A percentile compares a stretch with the other conserved stretches of the same genome.
Conservation (phyloP, 441 rosid genomes). For the Capsella rubella region DNA sequence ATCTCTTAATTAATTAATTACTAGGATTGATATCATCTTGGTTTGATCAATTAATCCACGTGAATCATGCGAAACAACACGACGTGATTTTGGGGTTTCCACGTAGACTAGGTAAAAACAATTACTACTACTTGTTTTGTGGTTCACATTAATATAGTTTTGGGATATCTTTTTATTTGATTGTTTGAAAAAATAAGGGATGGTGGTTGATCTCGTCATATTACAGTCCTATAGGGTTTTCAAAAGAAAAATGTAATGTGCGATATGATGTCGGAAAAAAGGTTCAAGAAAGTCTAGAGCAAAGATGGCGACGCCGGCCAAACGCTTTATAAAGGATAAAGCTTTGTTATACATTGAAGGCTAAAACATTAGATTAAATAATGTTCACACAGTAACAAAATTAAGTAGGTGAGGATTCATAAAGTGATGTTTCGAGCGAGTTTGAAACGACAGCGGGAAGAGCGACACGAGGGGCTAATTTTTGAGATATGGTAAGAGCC, state of each 20-base stretch:
- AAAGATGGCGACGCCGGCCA: neutral
- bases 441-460: conserved; percentile 30
- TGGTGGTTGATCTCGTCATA: neutral
- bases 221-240: neutral
- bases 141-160: neutral
- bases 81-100: neutral
- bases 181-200: neutral
- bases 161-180: neutral
- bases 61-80: conserved; percentile 39
- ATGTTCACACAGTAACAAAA: neutral
- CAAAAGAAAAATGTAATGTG: neutral
- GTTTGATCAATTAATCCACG: conserved; percentile 23
- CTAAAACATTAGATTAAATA: neutral
- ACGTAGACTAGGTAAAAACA: neutral
- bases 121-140: neutral
- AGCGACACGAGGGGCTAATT: conserved; percentile 42
- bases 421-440: conserved; percentile 23
- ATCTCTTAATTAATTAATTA: neutral
- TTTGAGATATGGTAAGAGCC: conserved; percentile 10
- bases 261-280: neutral
- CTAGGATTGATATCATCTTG: conserved; percentile 5
- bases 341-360: neutral
- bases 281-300: neutral
- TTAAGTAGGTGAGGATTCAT: conserved; percentile 22
- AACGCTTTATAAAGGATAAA: neutral